Evolutionary conservation across 2,329 filamentous ascomycete genomes (phyloP).

Genomic region (Apiospora rasikravindrae): DNA sequence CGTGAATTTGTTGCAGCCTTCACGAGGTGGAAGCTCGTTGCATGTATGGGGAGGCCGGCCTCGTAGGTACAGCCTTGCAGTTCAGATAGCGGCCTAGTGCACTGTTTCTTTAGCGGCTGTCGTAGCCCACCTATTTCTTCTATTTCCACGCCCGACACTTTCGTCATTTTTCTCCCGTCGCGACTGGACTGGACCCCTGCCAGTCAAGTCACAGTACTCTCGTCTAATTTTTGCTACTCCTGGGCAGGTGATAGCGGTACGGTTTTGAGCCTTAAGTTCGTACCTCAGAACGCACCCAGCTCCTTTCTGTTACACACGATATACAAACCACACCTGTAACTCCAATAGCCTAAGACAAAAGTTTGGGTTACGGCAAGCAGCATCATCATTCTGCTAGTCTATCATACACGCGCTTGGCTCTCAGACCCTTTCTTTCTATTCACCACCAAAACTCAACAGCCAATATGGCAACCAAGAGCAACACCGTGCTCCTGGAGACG

Average conservation of each 20-base stretch:
- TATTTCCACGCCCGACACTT: not conserved
- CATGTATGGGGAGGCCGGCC: not conserved
- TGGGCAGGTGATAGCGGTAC: not conserved
- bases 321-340: not conserved
- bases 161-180: slow-evolving; percentile 10
- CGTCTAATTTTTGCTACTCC: not conserved
- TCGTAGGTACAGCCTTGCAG: not conserved
- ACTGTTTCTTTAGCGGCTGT: not conserved
- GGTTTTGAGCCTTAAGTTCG: not conserved
- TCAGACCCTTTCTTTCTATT: not conserved
- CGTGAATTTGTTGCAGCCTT: not conserved
- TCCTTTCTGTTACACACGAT: not conserved
- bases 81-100: not conserved
- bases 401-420: not conserved
- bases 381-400: not conserved
- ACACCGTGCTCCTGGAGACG: slow-evolving; percentile 74
- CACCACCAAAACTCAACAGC: not conserved
- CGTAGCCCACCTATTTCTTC: not conserved
- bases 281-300: not conserved
- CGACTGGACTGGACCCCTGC: slow-evolving; percentile 8
- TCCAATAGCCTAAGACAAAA: not conserved
- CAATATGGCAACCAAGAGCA: slow-evolving; percentile 71
- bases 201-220: not conserved
- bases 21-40: not conserved
- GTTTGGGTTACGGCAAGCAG: not conserved